Conservation (phyloP, 345 rosid genomes). For the Triadica sebifera region DNA sequence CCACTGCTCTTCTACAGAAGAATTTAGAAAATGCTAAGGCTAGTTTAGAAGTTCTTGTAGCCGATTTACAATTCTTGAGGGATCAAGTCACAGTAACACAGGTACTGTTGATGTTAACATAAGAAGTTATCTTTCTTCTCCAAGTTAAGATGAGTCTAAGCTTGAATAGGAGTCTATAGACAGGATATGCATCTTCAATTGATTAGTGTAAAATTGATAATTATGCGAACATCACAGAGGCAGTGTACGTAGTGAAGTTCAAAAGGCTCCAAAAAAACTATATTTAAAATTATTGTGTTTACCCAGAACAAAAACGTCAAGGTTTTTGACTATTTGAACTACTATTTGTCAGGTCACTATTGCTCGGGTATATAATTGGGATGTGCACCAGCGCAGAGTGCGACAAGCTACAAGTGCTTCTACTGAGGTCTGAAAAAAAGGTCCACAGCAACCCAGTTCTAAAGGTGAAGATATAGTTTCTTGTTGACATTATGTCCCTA, state of each 20-base stretch:
- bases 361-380: slow-evolving; percentile 89
- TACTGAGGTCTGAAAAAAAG: slow-evolving; percentile 38
- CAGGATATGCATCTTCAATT: no score
- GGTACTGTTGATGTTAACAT: slow-evolving; percentile 36
- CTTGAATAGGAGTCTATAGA: no score
- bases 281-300: no score
- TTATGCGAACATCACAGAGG: no score
- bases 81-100: slow-evolving; percentile 95
- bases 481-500: slow-evolving; percentile 16
- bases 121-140: background rate
- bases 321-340: background rate
- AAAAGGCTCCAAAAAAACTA: background rate
- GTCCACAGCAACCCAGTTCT: background rate
- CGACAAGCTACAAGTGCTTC: slow-evolving; percentile 47
- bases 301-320: background rate
- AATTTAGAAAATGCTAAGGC: slow-evolving; percentile 94
- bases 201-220: no score
- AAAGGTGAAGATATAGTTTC: background rate
- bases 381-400: slow-evolving; percentile 81
- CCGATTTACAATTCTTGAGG: slow-evolving; percentile 85
- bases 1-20: slow-evolving; percentile 66
- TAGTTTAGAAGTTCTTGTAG: slow-evolving; percentile 82
- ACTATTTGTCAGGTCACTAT: slow-evolving; percentile 59
- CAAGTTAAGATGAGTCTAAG: no score
- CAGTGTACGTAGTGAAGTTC: background rate